Base-by-base conservation (phyloP, 2,329 filamentous ascomycete genomes). In the Fusarium nodosum region DNA sequence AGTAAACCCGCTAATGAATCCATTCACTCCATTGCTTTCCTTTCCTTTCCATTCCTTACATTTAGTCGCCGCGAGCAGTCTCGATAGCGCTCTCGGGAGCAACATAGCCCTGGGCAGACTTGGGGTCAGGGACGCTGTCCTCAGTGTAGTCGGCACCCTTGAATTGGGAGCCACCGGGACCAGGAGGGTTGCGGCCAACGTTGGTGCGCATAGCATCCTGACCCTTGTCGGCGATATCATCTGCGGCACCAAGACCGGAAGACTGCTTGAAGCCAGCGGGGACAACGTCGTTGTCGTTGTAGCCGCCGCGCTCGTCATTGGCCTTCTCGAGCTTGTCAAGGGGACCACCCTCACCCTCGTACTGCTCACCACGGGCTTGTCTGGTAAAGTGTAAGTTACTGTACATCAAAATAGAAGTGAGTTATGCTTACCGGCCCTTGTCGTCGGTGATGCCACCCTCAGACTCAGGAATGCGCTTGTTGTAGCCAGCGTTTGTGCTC, bases 391-490 rank as follows among this genome's bases (percentile, higher is more conserved):
- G 63, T 75, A 50, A 73, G 66, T 44, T 10, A n/a, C 16, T 39
- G 39, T 51, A 7, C 4, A 5, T 18, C 11, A 7, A 36, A 22
- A 26, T 7, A 31, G 1, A 48, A 24, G 33, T 12, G 34, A 2
- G 9, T 18, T 8, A 18, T 22, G 36, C 79, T 69, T 78, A 83
- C 84, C 82, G 78, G 63, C 83, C 83, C 18, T 77, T 80, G 38
- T 81, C 79, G 56, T 85, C 83, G 0, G 82, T 64, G 9, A 78
- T 76, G 18, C 83, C 83, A 30, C 82, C 83, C 72, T 85, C 82
- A 60, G 79, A 78, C 4, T 79, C 79, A 18, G 82, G 81, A 30
- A 84, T 84, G 11, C 80, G 79, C 75, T 80, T 82, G 76, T 84
- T 80, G 77, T 81, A 84, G 22, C 82, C 72, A 20, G 74, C 74